Evolutionary conservation across 2,329 filamentous ascomycete genomes (phyloP), one percentile per base, ranked within the genome.

Genomic region (Fusarium lateritium): DNA sequence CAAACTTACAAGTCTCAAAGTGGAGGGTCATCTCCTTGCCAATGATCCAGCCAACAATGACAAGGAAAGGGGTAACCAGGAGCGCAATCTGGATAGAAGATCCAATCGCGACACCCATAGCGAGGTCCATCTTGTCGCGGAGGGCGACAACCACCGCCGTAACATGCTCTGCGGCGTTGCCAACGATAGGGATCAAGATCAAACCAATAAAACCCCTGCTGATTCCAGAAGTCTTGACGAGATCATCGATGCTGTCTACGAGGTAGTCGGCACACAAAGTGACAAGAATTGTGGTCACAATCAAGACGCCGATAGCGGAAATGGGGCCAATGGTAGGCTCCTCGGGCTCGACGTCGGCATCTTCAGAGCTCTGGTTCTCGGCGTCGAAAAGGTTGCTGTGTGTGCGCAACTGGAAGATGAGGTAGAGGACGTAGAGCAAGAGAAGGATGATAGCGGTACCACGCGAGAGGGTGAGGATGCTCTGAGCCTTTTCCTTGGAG

Each of bases 11-110:
- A 7, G 78, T 92, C 82, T 94, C 91, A 76, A 96, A 96, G 76
- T 92, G 91, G 42, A 95, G 84, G 8, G 91, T 91, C 92, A 94
- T 94, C 24, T 88, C 86, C 67, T 88, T 82, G 55, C 86, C 85
- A 79, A 93, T 88, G 70, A 92, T 89, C 92, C 92, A 95, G 64
- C 92, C 92, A 38, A 94, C 84, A 69, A 95, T 89, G 55, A 95
- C 92, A 54, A 95, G 83, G 80, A 92, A 91, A 0, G 92, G 92
- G 2, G 92, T 94, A 47, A 95, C 92, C 44, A 94, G 89, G 45
- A 95, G 84, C 22, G 92, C 92, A 73, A 95, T 95, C 79, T 95
- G 92, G 77, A 95, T 90, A 78, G 91, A 93, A 62, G 91, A 93
- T 45, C 92, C 92, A 74, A 95, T 92, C 28, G 92, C 92, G 51